Evolutionary conservation across 345 rosid genomes (phyloP).

Genomic region (Ceriops decandra): DNA sequence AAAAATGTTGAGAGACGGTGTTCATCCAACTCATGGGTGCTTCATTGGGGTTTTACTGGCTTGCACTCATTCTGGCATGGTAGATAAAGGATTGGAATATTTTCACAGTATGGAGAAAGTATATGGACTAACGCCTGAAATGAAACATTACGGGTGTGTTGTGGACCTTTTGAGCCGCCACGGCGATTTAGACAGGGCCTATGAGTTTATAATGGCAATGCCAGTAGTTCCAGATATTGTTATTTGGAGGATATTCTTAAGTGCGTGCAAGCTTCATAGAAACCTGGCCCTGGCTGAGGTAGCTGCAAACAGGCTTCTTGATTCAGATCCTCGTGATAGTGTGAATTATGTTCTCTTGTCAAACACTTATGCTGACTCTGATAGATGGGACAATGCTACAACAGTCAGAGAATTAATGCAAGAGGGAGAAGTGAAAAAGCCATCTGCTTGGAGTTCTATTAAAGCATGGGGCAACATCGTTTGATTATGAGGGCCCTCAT

Average conservation of each 20-base stretch:
- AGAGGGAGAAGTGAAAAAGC: conserved; percentile 13
- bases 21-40: conserved; percentile 19
- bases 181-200: conserved; percentile 20
- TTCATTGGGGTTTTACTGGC: conserved; percentile 21
- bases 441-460: conserved; percentile 19
- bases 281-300: conserved; percentile 24
- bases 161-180: conserved; percentile 23
- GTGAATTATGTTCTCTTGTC: conserved; percentile 20
- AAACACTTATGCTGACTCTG: conserved; percentile 20
- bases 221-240: conserved; percentile 21
- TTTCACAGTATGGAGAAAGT: conserved; percentile 19
- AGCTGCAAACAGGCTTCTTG: conserved; percentile 20
- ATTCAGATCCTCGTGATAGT: conserved; percentile 19
- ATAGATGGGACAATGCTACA: conserved; percentile 18
- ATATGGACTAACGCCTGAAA: conserved; percentile 18
- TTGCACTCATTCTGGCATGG: conserved; percentile 22
- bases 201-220: conserved; percentile 20
- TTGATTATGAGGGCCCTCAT: background rate
- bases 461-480: conserved; percentile 21
- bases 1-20: conserved; percentile 19
- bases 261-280: conserved; percentile 20
- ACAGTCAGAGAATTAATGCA: conserved; percentile 15
- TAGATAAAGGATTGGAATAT: conserved; percentile 20
- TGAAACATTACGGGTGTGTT: conserved; percentile 26
- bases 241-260: conserved; percentile 23